Conservation (phyloP, 179 eudicot genomes). For the Silene coronaria region DNA sequence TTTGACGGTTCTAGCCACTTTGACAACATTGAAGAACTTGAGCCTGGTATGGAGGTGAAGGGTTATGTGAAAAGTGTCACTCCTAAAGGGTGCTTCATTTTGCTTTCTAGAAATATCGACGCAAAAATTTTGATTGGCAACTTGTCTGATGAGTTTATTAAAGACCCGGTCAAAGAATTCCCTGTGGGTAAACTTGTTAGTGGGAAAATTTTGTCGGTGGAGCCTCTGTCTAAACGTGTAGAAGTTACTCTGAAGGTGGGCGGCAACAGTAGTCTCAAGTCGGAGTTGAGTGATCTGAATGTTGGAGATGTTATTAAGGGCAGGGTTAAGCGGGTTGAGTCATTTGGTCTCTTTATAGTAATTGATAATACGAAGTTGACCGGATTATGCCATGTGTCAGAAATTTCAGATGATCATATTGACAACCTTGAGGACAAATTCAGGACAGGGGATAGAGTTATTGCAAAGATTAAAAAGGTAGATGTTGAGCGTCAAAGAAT, state of each 20-base stretch:
- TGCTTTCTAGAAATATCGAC: constrained; percentile 74
- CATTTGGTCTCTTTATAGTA: constrained; percentile 75
- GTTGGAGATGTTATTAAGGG: constrained; percentile 70
- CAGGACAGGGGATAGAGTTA: constrained; percentile 62
- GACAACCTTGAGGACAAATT: constrained; percentile 51
- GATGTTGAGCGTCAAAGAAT: constrained; percentile 67
- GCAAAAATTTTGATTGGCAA: constrained; percentile 67
- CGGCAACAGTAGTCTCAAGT: constrained; percentile 32
- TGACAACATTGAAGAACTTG: constrained; percentile 65
- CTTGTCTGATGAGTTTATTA: constrained; percentile 69
- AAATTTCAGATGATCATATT: constrained; percentile 71
- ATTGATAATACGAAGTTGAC: constrained; percentile 61
- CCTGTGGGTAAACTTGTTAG: constrained; percentile 72
- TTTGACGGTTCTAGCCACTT: constrained; percentile 29
- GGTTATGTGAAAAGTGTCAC: constrained; percentile 84
- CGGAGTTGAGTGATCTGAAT: constrained; percentile 31
- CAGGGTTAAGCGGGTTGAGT: constrained; percentile 65
- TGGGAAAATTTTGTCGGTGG: constrained; percentile 83
- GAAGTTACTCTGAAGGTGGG: constrained; percentile 74
- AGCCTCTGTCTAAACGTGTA: constrained; percentile 72
- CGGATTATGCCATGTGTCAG: constrained; percentile 85
- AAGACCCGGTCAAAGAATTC: constrained; percentile 69
- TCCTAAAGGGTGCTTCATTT: constrained; percentile 74
- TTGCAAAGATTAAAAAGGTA: constrained; percentile 69
- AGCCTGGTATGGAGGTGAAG: constrained; percentile 59